A percentile compares a stretch with the other conserved stretches of the same genome.
Evolutionary conservation across 306 rosid species (phyloP).

Genomic region (Dalbergia cochinchinensis): DNA sequence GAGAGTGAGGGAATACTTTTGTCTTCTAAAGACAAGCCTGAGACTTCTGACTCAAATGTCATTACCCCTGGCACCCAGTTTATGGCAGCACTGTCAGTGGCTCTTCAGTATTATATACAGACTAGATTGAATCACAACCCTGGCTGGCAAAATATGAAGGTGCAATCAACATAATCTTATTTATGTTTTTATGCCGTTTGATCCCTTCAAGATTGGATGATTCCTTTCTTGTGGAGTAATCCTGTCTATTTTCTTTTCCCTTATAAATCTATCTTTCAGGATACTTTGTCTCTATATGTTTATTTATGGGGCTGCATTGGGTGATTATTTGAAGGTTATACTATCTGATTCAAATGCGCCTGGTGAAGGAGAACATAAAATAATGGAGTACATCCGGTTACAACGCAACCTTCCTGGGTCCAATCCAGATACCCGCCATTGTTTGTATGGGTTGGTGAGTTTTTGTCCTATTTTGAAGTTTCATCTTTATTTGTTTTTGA

Average conservation of each 20-base stretch:
- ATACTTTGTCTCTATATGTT: constrained; percentile 67
- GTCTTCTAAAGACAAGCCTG: constrained; percentile 70
- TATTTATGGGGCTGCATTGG: constrained; percentile 69
- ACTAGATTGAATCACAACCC: constrained; percentile 78
- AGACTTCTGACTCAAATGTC: constrained; percentile 88
- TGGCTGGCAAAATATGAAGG: constrained; percentile 90
- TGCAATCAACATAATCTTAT: constrained; percentile 50
- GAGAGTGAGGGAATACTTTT: constrained; percentile 66
- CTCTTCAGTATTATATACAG: constrained; percentile 91
- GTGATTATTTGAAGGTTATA: constrained; percentile 91
- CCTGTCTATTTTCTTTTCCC: constrained; percentile 54
- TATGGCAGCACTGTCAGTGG: constrained; percentile 87
- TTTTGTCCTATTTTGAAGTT: constrained; percentile 33
- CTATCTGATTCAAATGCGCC: constrained; percentile 97
- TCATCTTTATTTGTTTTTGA: constrained; percentile 13
- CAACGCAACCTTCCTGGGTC: constrained; percentile 86
- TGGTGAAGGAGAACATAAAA: constrained; percentile 99
- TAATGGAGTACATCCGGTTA: constrained; percentile 82
- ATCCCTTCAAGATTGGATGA: constrained; percentile 50
- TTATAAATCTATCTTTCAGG: constrained; percentile 22
- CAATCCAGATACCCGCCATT: constrained; percentile 87
- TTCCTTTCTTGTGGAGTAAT: constrained; percentile 59
- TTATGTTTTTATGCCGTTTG: constrained; percentile 29
- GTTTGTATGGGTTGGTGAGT: constrained; percentile 95
- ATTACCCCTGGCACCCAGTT: constrained; percentile 97